Evolutionary conservation across 2,329 filamentous ascomycete genomes (phyloP), one percentile per base, ranked within the genome.

Genomic region (Aspergillus thermomutatus): DNA sequence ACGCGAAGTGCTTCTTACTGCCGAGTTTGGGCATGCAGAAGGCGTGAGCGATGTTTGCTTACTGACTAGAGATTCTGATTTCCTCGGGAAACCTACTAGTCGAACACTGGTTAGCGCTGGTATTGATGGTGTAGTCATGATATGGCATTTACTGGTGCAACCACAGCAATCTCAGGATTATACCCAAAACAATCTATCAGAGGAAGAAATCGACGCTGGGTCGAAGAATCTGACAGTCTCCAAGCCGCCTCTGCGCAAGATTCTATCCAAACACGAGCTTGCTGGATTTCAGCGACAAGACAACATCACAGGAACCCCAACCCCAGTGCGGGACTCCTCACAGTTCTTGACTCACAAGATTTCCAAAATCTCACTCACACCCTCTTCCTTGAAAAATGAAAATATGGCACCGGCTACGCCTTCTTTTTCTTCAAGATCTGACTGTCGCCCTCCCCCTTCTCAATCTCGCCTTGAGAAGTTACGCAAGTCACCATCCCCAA

Each of bases 11-110:
- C 87, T 99, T 56, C 77, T 97, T 27, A 89, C 92, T 51, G 86
- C 91, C 43, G 94, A 97, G 75, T 97, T 92, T 85, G 94, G 94
- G 1, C 94, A 99, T 65, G 96, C 92, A 0, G 92, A 97, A 69
- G 89, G 92, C 8, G 91, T 99, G 61, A 96, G 90, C 52, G 92
- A 92, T 58, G 86, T 95, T 19, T 83, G 89, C 3, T 76, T 97
- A 19, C 72, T 93, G 10, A 84, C 89, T 54, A 64, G 60, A 17
- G 59, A 68, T 3, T 56, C 60, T 27, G 59, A 64, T 37, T 57
- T 67, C 52, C 59, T 72, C 7, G 68, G 70, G 43, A 82, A 84
- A 17, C 78, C 80, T 17, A 75, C 78, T 26, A 70, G 70, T 53
- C 73, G 69, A 48, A 76, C 70, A 9, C 76, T 91, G 45, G 83